Percentiles rank a stretch among this genome's conserved stretches.
Conservation (phyloP, 352 stramenopile species). For the Phytophthora colocasiae region DNA sequence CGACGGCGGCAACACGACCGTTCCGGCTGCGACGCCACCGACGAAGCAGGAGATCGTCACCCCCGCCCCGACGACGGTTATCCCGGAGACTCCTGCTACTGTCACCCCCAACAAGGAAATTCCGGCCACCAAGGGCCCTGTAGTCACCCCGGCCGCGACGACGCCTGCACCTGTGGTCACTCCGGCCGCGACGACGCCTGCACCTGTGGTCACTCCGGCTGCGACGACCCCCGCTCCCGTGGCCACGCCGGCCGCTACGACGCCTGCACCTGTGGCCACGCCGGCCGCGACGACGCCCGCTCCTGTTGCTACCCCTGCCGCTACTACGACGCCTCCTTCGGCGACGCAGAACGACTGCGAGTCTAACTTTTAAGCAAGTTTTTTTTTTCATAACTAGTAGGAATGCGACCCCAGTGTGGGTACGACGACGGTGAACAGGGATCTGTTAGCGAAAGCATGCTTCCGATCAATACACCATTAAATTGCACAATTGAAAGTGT, state of each 20-base stretch:
- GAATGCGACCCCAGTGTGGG: slow-evolving; percentile 9
- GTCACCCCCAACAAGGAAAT: slow-evolving; percentile 7
- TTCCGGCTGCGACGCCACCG: neutral
- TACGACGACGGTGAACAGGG: slow-evolving; percentile 10
- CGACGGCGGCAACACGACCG: slow-evolving; percentile 14
- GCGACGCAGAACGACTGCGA: slow-evolving; percentile 32
- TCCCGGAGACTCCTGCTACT: slow-evolving; percentile 16
- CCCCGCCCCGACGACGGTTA: slow-evolving; percentile 17
- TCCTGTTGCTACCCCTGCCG: slow-evolving; percentile 16
- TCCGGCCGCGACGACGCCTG: slow-evolving; percentile 5
- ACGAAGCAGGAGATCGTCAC: neutral
- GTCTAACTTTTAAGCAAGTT: slow-evolving; percentile 32
- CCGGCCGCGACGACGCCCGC: slow-evolving; percentile 17
- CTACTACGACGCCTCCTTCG: slow-evolving; percentile 22
- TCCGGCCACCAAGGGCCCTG: slow-evolving; percentile 17
- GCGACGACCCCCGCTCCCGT: neutral
- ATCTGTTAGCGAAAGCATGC: slow-evolving; percentile 10
- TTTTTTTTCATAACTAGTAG: slow-evolving; percentile 14
- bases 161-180: slow-evolving; percentile 3
- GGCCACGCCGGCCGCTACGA: slow-evolving; percentile 1
- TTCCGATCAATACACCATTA: slow-evolving; percentile 19
- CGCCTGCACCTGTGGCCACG: slow-evolving; percentile 4
- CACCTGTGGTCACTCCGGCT: slow-evolving; percentile 7
- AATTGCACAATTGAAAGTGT: slow-evolving; percentile 22
- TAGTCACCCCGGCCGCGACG: slow-evolving; percentile 6